Percentiles rank a stretch among this genome's conserved stretches.
Conservation (phyloP, 768 basidiomycete genomes). For the Tricholoma terreum region DNA sequence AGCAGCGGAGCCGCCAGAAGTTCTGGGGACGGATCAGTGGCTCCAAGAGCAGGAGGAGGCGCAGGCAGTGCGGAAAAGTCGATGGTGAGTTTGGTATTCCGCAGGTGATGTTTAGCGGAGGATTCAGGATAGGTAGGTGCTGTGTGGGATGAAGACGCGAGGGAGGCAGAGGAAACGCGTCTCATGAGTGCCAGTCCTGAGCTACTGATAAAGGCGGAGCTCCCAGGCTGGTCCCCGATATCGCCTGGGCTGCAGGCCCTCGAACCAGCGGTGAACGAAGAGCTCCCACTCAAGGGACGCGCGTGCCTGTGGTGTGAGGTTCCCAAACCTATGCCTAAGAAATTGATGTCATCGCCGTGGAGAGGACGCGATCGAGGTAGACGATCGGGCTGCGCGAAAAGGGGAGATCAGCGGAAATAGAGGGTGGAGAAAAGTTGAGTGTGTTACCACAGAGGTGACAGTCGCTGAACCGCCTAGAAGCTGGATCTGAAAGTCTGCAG, state of each 20-base stretch:
- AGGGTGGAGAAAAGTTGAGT: conserved; percentile 4
- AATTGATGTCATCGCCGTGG: conserved; percentile 15
- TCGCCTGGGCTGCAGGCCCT: conserved; percentile 24
- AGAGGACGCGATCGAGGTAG: conserved; percentile 14
- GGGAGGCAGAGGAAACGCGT: conserved; percentile 30
- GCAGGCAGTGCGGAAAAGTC: conserved; percentile 28
- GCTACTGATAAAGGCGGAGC: conserved; percentile 23
- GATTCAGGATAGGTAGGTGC: conserved; percentile 30
- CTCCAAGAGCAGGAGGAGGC: conserved; percentile 7
- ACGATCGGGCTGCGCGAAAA: conserved; percentile 17
- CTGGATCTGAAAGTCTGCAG: conserved; percentile 15
- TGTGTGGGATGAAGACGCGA: conserved; percentile 19
- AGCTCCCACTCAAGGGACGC: conserved; percentile 21
- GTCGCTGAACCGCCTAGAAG: conserved; percentile 11
- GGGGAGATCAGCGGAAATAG: neutral
- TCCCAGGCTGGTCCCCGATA: conserved; percentile 16
- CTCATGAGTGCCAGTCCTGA: conserved; percentile 30
- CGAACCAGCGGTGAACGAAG: conserved; percentile 23
- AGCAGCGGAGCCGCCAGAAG: conserved; percentile 24
- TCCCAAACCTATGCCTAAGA: neutral
- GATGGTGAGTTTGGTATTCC: conserved; percentile 30
- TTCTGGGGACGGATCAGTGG: conserved; percentile 15
- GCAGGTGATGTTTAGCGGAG: conserved; percentile 32
- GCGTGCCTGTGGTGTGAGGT: conserved; percentile 10
- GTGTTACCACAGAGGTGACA: conserved; percentile 11